phyloP scores from a whole-genome alignment of 2,329 filamentous ascomycete genomes.

The Pseudogymnoascus pannorum region DNA sequence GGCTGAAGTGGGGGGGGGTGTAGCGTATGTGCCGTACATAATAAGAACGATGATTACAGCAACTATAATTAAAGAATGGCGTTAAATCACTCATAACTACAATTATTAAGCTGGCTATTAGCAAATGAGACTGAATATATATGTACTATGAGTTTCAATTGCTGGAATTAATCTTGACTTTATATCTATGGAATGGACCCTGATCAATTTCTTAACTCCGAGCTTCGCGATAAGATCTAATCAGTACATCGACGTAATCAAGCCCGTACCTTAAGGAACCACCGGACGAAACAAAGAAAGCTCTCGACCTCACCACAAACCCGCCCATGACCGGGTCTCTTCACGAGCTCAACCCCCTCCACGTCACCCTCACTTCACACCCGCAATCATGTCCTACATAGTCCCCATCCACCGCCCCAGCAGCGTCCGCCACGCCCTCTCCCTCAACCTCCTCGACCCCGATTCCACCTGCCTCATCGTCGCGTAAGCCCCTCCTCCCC shows the following conservation, averaged over 20 bases:
- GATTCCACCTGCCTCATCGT: slow-evolving; percentile 78
- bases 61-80: neutral
- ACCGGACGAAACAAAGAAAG: neutral
- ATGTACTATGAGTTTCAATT: neutral
- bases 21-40: too few species aligned
- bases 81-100: neutral
- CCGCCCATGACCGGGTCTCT: neutral
- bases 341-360: neutral
- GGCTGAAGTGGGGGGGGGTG: neutral
- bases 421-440: slow-evolving; percentile 82
- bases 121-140: neutral
- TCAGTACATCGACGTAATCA: neutral
- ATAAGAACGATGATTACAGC: neutral
- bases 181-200: neutral
- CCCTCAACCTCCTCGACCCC: slow-evolving; percentile 64
- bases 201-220: neutral
- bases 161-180: neutral
- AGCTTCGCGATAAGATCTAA: slow-evolving; percentile 4
- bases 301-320: neutral
- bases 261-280: neutral
- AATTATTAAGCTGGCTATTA: neutral
- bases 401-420: slow-evolving; percentile 89
- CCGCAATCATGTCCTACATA: slow-evolving; percentile 72
- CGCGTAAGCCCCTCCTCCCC: slow-evolving; percentile 53
- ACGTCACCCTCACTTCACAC: neutral